Evolutionary conservation across 2,329 filamentous ascomycete species (phyloP).

Genomic region (Calonectria crousiana): DNA sequence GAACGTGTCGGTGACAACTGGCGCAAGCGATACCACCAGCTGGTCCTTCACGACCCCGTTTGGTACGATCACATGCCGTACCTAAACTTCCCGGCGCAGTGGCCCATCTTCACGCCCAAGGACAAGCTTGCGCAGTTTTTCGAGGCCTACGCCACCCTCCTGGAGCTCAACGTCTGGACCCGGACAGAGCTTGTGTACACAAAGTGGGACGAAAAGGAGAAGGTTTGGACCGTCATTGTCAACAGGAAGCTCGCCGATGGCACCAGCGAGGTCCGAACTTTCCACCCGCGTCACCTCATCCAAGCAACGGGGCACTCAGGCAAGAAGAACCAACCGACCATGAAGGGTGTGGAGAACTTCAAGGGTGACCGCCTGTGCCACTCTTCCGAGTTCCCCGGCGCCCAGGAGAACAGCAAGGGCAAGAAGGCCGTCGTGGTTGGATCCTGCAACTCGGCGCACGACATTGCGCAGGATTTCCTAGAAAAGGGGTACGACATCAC

Average conservation of each 20-base stretch:
- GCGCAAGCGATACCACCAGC: conserved; percentile 71
- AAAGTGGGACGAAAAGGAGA: conserved; percentile 62
- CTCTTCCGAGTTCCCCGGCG: conserved; percentile 70
- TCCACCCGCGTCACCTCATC: conserved; percentile 73
- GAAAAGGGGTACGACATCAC: conserved; percentile 77
- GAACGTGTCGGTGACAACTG: conserved; percentile 73
- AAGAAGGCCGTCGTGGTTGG: conserved; percentile 76
- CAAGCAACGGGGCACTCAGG: conserved; percentile 78
- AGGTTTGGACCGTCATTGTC: conserved; percentile 68
- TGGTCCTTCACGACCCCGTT: conserved; percentile 77
- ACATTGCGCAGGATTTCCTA: conserved; percentile 76
- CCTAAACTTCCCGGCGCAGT: conserved; percentile 71
- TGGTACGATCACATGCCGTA: conserved; percentile 74
- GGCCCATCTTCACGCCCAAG: conserved; percentile 79
- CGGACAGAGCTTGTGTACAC: conserved; percentile 61
- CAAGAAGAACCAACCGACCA: conserved; percentile 70
- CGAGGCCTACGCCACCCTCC: conserved; percentile 71
- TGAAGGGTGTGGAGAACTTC: conserved; percentile 70
- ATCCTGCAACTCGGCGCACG: conserved; percentile 76
- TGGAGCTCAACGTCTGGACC: conserved; percentile 79
- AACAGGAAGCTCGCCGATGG: conserved; percentile 63
- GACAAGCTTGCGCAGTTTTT: conserved; percentile 79
- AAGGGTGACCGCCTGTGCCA: conserved; percentile 71
- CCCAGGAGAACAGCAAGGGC: conserved; percentile 57
- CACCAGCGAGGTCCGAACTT: conserved; percentile 61